Evolutionary conservation across 2,329 filamentous ascomycete species (phyloP).

Genomic region (Graphilbum ipis-grandicollis): DNA sequence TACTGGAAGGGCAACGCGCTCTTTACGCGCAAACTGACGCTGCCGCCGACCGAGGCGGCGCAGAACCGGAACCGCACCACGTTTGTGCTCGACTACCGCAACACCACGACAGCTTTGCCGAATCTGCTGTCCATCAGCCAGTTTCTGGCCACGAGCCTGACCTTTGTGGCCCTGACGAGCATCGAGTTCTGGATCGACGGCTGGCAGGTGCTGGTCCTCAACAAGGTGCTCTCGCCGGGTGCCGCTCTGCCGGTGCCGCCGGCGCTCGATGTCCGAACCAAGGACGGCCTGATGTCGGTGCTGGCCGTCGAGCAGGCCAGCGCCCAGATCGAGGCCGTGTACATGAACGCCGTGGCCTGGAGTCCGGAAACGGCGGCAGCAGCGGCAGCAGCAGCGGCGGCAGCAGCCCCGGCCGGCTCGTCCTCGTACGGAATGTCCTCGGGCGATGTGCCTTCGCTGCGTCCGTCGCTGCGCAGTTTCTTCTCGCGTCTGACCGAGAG

Average conservation of each 20-base stretch:
- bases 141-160: constrained; percentile 87
- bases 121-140: constrained; percentile 74
- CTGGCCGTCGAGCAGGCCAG: constrained; percentile 65
- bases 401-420: not conserved
- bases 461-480: constrained; percentile 58
- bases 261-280: constrained; percentile 66
- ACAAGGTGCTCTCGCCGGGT: constrained; percentile 73
- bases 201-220: constrained; percentile 59
- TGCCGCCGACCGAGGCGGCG: constrained; percentile 38
- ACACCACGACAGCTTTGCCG: constrained; percentile 70
- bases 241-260: constrained; percentile 54
- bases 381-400: constrained; percentile 1
- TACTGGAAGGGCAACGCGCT: constrained; percentile 99
- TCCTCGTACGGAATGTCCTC: constrained; percentile 27
- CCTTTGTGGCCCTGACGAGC: constrained; percentile 75
- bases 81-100: constrained; percentile 92
- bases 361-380: constrained; percentile 36
- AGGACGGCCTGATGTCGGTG: constrained; percentile 79
- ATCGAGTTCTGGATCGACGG: constrained; percentile 88
- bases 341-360: constrained; percentile 79
- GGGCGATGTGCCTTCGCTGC: constrained; percentile 43
- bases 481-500: constrained; percentile 57
- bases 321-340: constrained; percentile 80
- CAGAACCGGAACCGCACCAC: constrained; percentile 52
- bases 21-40: constrained; percentile 70